Conservation (phyloP, 1,139 yeast genomes). For the Suhomyces ambrosiae region DNA sequence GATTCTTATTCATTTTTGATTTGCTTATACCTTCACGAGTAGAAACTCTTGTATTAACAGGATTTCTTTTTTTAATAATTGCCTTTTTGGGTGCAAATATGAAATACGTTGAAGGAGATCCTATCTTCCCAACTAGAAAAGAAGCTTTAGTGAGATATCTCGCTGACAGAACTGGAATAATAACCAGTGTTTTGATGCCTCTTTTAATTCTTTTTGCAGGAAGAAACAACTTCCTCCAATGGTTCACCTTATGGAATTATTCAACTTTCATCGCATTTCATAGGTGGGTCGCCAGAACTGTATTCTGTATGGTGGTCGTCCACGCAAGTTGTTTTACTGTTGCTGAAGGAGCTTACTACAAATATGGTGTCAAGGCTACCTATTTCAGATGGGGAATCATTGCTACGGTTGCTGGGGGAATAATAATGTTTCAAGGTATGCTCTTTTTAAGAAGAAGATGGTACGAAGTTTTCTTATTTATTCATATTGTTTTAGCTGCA, state of each 20-base stretch:
- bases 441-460: slow-evolving; percentile 41
- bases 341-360: slow-evolving; percentile 16
- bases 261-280: slow-evolving; percentile 40
- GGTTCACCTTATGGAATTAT: slow-evolving; percentile 44
- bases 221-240: slow-evolving; percentile 44
- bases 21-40: slow-evolving; percentile 19
- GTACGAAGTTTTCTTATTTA: slow-evolving; percentile 45
- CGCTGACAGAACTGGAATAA: slow-evolving; percentile 36
- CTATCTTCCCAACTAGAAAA: slow-evolving; percentile 20
- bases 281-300: slow-evolving; percentile 41
- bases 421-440: slow-evolving; percentile 40
- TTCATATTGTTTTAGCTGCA: slow-evolving; percentile 45
- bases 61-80: slow-evolving; percentile 13
- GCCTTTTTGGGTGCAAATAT: slow-evolving; percentile 23
- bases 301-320: slow-evolving; percentile 28
- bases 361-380: slow-evolving; percentile 18
- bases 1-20: slow-evolving; percentile 21
- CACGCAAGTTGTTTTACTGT: slow-evolving; percentile 45
- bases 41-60: slow-evolving; percentile 22
- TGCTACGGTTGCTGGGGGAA: slow-evolving; percentile 36
- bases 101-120: slow-evolving; percentile 25
- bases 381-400: slow-evolving; percentile 35
- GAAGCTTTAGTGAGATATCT: slow-evolving; percentile 29
- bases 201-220: slow-evolving; percentile 46
- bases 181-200: slow-evolving; percentile 35